Evolutionary conservation across 176 grass and related monocot genomes (phyloP).

Genomic region (Paspalum notatum): DNA sequence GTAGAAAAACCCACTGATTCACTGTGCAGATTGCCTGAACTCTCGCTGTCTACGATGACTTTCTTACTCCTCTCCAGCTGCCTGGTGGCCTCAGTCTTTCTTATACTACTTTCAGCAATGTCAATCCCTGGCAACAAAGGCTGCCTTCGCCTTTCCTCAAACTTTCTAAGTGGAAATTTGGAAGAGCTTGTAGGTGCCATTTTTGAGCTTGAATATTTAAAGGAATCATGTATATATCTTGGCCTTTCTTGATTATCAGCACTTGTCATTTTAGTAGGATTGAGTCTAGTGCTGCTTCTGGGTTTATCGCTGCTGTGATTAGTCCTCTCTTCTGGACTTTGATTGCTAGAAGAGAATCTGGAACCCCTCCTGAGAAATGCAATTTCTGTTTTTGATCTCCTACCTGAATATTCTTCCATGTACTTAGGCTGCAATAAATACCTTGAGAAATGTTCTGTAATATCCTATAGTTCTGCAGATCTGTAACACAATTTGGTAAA

Average conservation of each 20-base stretch:
- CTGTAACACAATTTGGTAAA: neutral
- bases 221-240: slow-evolving; percentile 40
- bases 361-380: slow-evolving; percentile 45
- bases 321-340: slow-evolving; percentile 35
- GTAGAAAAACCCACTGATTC: slow-evolving; percentile 13
- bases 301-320: slow-evolving; percentile 14
- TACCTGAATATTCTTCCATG: slow-evolving; percentile 57
- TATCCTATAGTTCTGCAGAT: neutral
- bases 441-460: neutral
- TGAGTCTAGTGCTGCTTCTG: slow-evolving; percentile 37
- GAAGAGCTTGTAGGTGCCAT: slow-evolving; percentile 48
- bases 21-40: slow-evolving; percentile 11
- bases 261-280: slow-evolving; percentile 33
- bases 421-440: neutral
- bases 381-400: slow-evolving; percentile 41
- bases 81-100: slow-evolving; percentile 30
- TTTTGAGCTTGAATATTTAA: slow-evolving; percentile 40
- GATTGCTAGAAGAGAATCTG: slow-evolving; percentile 36
- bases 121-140: slow-evolving; percentile 18
- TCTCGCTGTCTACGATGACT: neutral
- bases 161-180: slow-evolving; percentile 44
- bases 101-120: slow-evolving; percentile 46
- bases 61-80: slow-evolving; percentile 27
- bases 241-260: slow-evolving; percentile 47
- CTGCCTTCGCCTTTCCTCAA: slow-evolving; percentile 57